Percentiles rank a stretch among this genome's conserved stretches.
These are phyloP conservation scores for Zostera marina DNA, from an alignment of 116 monocot genomes.

Conservation along the genomic window DNA sequence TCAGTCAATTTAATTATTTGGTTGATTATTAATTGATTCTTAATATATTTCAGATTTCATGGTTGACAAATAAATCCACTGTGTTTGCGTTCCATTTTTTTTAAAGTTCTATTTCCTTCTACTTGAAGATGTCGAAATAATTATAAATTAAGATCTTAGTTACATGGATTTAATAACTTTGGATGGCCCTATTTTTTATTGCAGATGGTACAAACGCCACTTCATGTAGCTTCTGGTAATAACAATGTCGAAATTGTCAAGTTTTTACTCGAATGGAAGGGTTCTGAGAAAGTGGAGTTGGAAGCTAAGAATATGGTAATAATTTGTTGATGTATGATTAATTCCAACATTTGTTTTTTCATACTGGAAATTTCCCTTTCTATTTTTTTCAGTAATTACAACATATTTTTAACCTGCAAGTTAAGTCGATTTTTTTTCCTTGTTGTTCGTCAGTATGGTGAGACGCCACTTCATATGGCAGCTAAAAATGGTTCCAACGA, in stretches of 20 bases:
- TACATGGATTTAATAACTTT: too few relatives aligned
- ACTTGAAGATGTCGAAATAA: too few relatives aligned
- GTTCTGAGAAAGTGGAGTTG: constrained; percentile 44
- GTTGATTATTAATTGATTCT: too few relatives aligned
- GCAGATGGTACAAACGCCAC: constrained; percentile 83
- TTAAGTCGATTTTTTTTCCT: constrained; percentile 2
- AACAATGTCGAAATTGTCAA: constrained; percentile 43
- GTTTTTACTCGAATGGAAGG: constrained; percentile 51
- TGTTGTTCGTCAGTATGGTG: constrained; percentile 50
- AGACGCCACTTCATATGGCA: constrained; percentile 94
- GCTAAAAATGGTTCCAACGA: constrained; percentile 71
- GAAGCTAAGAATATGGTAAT: constrained; percentile 88
- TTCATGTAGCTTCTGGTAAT: constrained; percentile 76
- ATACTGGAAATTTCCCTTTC: neutral
- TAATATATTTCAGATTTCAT: too few relatives aligned
- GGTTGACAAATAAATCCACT: too few relatives aligned
- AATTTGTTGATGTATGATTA: neutral
- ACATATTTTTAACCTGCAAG: neutral
- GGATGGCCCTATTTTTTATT: neutral
- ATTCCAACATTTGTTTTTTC: neutral
- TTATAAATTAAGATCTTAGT: too few relatives aligned
- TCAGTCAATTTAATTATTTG: too few relatives aligned
- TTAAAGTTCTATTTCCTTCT: too few relatives aligned
- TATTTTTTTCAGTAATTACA: neutral
- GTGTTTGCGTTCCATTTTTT: too few relatives aligned